Evolutionary conservation across 495 filamentous ascomycete genomes (phyloP), one percentile per base, ranked within the genome.

Genomic region (Gamarada debralockiae): DNA sequence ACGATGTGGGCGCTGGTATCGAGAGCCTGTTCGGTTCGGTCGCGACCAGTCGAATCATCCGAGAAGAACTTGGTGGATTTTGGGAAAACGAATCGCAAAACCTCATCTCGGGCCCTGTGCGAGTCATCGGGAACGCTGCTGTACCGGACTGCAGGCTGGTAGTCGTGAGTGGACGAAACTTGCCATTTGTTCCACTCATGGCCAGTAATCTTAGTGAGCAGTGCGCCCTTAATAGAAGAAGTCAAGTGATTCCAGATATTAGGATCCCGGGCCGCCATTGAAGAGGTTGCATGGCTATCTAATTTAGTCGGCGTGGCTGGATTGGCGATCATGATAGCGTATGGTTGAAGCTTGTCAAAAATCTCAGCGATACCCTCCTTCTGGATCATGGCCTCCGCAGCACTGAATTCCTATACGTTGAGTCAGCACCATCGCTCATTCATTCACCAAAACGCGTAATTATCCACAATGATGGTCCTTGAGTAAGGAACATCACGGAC

Each of bases 1-100:
- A 42, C 55, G 7, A 65, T 67, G 49, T 66, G 59, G 7, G 50
- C 22, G 15, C 49, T 62, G 15, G 61, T 60, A 68, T 92, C 89
- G 44, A 83, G 75, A 6, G 87, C 83, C 38, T 78, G 81, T 34
- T 88, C 81, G 13, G 83, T 91, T 53, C 83, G 73, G 60, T 86
- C 89, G 14, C 83, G 74, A 22, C 90, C 90, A 25, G 85, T 74
- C 5, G 84, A 82, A 0, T 78, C 80, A 33, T 79, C 74, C 37
- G 82, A 74, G 80, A 88, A 92, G 1, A 88, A 91, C 52, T 73
- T 66, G 41, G 69, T 69, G 43, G 69, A 56, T 53, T 79, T 71
- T 43, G 77, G 56, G 44, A 83, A 79, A 12, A 76, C 65, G 53
- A 87, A 84, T 24, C 63, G 63, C 3, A 85, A 70, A 64, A 62